A percentile compares a stretch with the other conserved stretches of the same genome.
Conservation (phyloP, 106 monocot species). For the Platanthera zijinensis region DNA sequence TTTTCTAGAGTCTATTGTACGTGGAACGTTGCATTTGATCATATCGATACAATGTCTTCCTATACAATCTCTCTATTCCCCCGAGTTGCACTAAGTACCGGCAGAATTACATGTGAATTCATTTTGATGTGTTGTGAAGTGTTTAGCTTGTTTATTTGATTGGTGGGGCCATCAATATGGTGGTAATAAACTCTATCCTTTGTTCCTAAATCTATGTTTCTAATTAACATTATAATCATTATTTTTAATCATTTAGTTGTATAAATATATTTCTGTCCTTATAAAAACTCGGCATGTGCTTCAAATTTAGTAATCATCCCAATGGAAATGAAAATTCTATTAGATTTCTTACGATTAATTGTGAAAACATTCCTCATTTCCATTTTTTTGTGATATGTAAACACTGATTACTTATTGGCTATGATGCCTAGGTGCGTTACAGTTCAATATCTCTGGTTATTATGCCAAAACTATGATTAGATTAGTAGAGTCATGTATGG, state of each 20-base stretch:
- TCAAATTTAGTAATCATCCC: not conserved
- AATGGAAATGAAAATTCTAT: not conserved
- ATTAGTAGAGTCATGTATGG: not conserved
- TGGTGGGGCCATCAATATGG: too few relatives aligned
- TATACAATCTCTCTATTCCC: not conserved
- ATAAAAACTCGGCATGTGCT: not conserved
- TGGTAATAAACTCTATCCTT: not conserved
- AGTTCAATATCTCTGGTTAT: not conserved
- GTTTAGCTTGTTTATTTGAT: too few relatives aligned
- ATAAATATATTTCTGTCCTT: not conserved
- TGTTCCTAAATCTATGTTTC: not conserved
- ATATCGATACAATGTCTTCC: too few relatives aligned
- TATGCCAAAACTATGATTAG: not conserved
- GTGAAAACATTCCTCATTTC: not conserved
- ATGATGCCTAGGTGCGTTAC: not conserved
- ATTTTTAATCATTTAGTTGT: not conserved
- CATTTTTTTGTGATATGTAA: not conserved
- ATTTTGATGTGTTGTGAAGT: not conserved
- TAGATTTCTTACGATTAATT: not conserved
- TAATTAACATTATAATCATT: not conserved
- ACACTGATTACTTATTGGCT: not conserved
- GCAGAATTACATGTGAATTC: not conserved
- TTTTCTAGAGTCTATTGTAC: too few relatives aligned
- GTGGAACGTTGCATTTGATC: too few relatives aligned
- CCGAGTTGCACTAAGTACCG: not conserved